These are phyloP conservation scores for Striga hermonthica DNA, from an alignment of 305 asterid genomes.

Conservation along the genomic window DNA sequence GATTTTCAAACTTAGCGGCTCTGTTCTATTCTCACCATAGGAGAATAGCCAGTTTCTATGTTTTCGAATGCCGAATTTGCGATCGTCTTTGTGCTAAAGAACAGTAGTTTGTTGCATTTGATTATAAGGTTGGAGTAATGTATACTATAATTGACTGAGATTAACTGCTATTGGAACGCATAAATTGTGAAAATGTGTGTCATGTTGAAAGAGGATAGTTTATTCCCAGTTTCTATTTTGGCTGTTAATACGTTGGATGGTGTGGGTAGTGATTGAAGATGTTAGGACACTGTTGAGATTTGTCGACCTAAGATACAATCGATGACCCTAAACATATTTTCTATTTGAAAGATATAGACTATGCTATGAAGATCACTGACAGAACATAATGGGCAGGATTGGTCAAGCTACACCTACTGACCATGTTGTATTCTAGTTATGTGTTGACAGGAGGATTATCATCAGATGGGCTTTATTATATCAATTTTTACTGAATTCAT, in stretches of 20 bases:
- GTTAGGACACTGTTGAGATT: too few relatives aligned
- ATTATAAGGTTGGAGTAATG: constrained; percentile 8
- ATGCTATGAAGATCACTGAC: neutral
- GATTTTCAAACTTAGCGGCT: constrained; percentile 21
- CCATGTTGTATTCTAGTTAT: neutral
- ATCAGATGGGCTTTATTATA: constrained; percentile 15
- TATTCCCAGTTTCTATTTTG: neutral
- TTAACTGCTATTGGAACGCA: constrained; percentile 1
- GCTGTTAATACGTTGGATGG: neutral
- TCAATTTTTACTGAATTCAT: neutral
- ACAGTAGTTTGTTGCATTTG: neutral
- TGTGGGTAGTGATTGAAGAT: too few relatives aligned
- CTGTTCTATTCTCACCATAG: neutral
- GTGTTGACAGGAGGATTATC: neutral
- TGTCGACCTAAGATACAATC: too few relatives aligned
- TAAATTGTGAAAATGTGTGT: constrained; percentile 17
- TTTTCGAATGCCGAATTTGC: constrained; percentile 27
- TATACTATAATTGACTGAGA: neutral
- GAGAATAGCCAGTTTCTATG: constrained; percentile 1
- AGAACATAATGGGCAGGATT: neutral
- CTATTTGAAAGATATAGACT: neutral
- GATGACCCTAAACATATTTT: too few relatives aligned
- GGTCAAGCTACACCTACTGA: constrained; percentile 18
- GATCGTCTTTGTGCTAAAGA: constrained; percentile 1
- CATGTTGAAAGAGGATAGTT: constrained; percentile 17